A percentile compares a stretch with the other conserved stretches of the same genome.
Evolutionary conservation across 345 rosid genomes (phyloP).

Genomic region (Bretschneidera sinensis): DNA sequence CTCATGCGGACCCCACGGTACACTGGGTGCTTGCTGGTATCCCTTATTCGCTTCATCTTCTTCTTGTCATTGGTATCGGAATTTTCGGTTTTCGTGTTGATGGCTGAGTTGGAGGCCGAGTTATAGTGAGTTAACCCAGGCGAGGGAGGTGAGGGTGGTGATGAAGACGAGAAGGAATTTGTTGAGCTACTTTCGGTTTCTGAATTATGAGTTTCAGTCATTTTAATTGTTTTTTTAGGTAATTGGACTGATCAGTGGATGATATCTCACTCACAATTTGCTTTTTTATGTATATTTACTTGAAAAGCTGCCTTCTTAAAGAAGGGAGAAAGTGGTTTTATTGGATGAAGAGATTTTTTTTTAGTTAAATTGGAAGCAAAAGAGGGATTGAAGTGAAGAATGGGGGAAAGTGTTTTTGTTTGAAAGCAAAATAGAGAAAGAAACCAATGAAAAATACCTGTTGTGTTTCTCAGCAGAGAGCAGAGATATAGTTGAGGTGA

Average conservation of each 20-base stretch:
- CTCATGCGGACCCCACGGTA: conserved; percentile 90
- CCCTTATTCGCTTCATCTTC: conserved; percentile 41
- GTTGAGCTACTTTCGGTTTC: conserved; percentile 39
- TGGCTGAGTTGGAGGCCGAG: conserved; percentile 14
- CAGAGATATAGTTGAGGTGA: background rate
- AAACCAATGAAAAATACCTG: background rate
- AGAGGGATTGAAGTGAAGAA: background rate
- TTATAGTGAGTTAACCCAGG: conserved; percentile 11
- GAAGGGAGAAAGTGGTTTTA: no score
- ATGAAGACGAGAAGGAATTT: conserved; percentile 19
- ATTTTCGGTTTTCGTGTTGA: conserved; percentile 6
- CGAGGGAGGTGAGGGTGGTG: conserved; percentile 21
- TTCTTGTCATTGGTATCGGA: conserved; percentile 17
- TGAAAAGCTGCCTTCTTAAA: no score
- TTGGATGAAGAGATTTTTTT: no score
- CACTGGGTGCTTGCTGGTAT: conserved; percentile 66
- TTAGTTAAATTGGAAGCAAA: no score
- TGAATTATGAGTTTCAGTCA: conserved; percentile 27
- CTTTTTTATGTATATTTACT: no score
- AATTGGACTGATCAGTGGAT: no score
- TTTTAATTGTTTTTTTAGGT: background rate
- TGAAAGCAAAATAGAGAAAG: conserved; percentile 12
- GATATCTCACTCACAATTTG: no score
- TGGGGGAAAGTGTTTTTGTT: background rate
- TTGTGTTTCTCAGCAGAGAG: background rate